Conservation (phyloP, 129 eudicot genomes). For the Dittrichia graveolens region DNA sequence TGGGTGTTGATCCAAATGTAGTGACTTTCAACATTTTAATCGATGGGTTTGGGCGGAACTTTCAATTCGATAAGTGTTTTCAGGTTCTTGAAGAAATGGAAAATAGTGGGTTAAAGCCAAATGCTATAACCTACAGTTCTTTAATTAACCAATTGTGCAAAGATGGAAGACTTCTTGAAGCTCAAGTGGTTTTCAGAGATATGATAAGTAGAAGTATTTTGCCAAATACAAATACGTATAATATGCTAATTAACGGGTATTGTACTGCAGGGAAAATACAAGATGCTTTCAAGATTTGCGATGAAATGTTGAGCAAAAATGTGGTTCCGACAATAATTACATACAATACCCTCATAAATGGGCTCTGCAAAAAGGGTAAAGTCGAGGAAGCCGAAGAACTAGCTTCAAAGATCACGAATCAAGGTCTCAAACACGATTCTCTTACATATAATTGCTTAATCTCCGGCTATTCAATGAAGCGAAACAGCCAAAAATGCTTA, state of each 20-base stretch:
- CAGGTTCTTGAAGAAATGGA: slow-evolving; percentile 35
- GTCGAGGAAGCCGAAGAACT: slow-evolving; percentile 28
- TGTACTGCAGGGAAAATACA: slow-evolving; percentile 15
- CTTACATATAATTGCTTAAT: slow-evolving; percentile 23
- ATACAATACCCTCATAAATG: slow-evolving; percentile 29
- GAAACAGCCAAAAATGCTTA: slow-evolving; percentile 19
- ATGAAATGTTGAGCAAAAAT: slow-evolving; percentile 21
- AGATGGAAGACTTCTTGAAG: slow-evolving; percentile 26
- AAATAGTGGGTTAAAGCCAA: slow-evolving; percentile 20
- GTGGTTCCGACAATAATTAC: slow-evolving; percentile 23
- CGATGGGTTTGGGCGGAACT: slow-evolving; percentile 17
- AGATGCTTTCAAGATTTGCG: slow-evolving; percentile 23
- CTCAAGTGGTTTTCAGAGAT: slow-evolving; percentile 10
- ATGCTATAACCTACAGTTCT: slow-evolving; percentile 20
- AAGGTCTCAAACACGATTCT: slow-evolving; percentile 6
- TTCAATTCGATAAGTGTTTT: slow-evolving; percentile 22
- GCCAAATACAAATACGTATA: slow-evolving; percentile 20
- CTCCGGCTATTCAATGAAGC: slow-evolving; percentile 27
- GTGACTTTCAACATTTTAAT: slow-evolving; percentile 15
- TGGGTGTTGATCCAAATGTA: slow-evolving; percentile 13
- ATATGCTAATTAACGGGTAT: slow-evolving; percentile 23
- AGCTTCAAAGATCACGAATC: slow-evolving; percentile 6
- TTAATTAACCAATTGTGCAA: slow-evolving; percentile 21
- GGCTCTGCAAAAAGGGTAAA: slow-evolving; percentile 29
- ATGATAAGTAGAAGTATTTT: slow-evolving; percentile 24